Conservation (phyloP, 495 filamentous ascomycete genomes). For the Trichoderma parareesei region DNA sequence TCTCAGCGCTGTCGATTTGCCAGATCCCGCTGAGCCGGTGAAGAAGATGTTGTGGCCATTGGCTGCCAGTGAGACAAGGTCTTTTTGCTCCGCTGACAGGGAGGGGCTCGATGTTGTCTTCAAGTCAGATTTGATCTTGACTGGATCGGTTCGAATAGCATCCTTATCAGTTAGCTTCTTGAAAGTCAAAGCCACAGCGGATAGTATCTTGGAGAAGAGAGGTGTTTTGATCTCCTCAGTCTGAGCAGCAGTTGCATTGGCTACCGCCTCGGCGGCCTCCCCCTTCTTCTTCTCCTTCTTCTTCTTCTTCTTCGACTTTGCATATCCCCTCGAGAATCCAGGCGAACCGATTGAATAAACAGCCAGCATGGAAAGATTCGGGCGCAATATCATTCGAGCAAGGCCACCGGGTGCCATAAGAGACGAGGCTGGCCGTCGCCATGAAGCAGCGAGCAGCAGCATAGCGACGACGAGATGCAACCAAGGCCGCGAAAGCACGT, state of each 20-base stretch:
- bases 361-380: neutral
- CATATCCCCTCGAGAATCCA: neutral
- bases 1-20: conserved; percentile 51
- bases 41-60: conserved; percentile 50
- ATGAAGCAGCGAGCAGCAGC: neutral
- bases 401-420: neutral
- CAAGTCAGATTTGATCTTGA: neutral
- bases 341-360: neutral
- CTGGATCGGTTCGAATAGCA: neutral
- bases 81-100: conserved; percentile 32
- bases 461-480: neutral
- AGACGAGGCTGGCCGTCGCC: neutral
- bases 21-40: conserved; percentile 53
- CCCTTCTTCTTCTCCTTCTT: too few species aligned
- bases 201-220: too few species aligned
- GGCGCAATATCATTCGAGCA: neutral
- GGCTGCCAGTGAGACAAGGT: conserved; percentile 40
- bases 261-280: too few species aligned
- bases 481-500: neutral
- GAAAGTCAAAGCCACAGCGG: too few species aligned
- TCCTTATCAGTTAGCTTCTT: too few species aligned
- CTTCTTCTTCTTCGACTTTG: too few species aligned
- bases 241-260: too few species aligned
- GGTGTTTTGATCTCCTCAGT: too few species aligned
- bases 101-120: neutral